A percentile compares a stretch with the other conserved stretches of the same genome.
These are phyloP conservation scores for Paraphaeosphaeria minitans DNA, from an alignment of 2,329 filamentous ascomycete species.

Conservation along the genomic window DNA sequence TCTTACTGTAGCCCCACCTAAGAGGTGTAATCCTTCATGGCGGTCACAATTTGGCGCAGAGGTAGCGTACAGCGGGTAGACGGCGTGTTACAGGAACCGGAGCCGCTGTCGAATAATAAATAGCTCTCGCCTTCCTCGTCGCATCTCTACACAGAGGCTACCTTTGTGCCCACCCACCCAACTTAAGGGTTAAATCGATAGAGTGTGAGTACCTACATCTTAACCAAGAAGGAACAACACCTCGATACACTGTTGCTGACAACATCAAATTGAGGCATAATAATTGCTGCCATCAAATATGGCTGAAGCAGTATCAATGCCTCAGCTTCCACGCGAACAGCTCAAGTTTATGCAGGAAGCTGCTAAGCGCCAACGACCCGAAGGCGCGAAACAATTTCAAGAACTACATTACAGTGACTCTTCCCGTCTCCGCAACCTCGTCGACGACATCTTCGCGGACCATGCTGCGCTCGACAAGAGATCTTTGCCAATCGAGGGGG, in stretches of 20 bases:
- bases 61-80: background rate
- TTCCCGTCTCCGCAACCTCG: constrained; percentile 17
- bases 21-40: background rate
- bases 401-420: constrained; percentile 20
- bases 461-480: constrained; percentile 20
- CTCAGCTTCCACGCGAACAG: constrained; percentile 16
- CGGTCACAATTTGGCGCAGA: background rate
- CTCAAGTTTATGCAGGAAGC: constrained; percentile 19
- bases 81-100: background rate
- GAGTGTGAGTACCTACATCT: too few species aligned
- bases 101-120: too few species aligned
- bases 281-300: background rate
- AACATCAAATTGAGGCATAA: too few species aligned
- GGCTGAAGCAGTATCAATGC: background rate
- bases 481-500: constrained; percentile 9
- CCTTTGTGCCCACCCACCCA: background rate
- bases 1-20: too few species aligned
- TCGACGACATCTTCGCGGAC: constrained; percentile 21
- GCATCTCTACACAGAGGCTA: background rate
- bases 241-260: too few species aligned
- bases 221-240: too few species aligned
- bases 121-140: background rate
- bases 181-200: background rate
- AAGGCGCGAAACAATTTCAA: constrained; percentile 20
- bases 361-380: constrained; percentile 20